Evolutionary conservation across 2,329 filamentous ascomycete genomes (phyloP), one percentile per base, ranked within the genome.

Genomic region (Fusarium compactum): DNA sequence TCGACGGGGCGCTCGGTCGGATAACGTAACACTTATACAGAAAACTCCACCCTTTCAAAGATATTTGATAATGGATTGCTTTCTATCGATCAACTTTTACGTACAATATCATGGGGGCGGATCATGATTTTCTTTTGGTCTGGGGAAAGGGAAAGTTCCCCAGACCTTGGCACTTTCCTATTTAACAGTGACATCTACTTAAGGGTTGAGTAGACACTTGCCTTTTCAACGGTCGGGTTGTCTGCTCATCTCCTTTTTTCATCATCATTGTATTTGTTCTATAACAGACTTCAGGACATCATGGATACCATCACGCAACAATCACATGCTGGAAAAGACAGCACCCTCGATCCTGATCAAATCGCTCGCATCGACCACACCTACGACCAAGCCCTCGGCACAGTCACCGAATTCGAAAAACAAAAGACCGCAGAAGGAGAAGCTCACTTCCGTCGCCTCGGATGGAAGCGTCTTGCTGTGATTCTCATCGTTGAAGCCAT

Each of bases 401-500:
- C 72, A 16, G 62, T 72, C 6, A 71, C 73, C 24, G 71, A 75
- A n/a, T 71, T 68, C 8, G 73, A 75, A 47, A 71, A 74, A 53
- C 63, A 67, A 38, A 75, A 75, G 47, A 71, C 65, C 8, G 52
- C 64, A 15, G 55, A 65, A 38, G 72, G 72, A 1, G 69, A 68
- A 22, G 70, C 70, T 11, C 73, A 53, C 40, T 74, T 73, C 29
- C 62, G 63, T 43, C 72, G 72, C 2, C 18, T 74, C 1, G 72
- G 72, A 45, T 74, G 72, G 72, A 74, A 74, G 54, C 68, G 72
- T 14, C 62, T 74, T 14, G 70, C 72, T 20, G 70, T 74, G 1
- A 67, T 74, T 1, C 70, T 74, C 34, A 74, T 74, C 12, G 72
- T 74, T 24, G 63, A 71, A 30, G 72, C 72, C 56, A 69, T 75